Evolutionary conservation across 2,329 filamentous ascomycete species (phyloP).

Genomic region (Escovopsis sp.): DNA sequence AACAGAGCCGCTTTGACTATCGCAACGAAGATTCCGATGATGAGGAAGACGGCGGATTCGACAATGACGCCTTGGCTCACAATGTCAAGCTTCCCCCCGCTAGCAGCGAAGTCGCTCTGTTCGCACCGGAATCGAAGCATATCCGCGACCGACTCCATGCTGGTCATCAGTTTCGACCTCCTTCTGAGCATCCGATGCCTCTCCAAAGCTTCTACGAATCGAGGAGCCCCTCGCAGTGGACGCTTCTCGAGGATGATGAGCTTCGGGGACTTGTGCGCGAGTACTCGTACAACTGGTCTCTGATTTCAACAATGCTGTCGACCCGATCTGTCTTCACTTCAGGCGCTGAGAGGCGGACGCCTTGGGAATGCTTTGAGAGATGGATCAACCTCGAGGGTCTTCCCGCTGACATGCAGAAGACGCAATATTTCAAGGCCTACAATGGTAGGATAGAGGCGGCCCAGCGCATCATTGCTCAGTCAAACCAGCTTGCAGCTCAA

Average conservation of each 20-base stretch:
- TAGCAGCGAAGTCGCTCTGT: constrained; percentile 68
- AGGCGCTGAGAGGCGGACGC: constrained; percentile 75
- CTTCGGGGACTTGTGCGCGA: constrained; percentile 73
- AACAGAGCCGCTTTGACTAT: constrained; percentile 73
- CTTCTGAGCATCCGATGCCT: constrained; percentile 84
- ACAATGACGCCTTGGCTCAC: constrained; percentile 34
- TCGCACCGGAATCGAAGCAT: constrained; percentile 75
- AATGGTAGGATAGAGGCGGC: constrained; percentile 45
- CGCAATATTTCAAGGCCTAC: constrained; percentile 76
- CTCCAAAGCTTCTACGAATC: constrained; percentile 81
- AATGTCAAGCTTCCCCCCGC: constrained; percentile 45
- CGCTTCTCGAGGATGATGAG: constrained; percentile 78
- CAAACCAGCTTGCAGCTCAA: constrained; percentile 35
- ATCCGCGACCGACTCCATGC: constrained; percentile 83
- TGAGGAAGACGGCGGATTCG: constrained; percentile 41
- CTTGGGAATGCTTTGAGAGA: constrained; percentile 97
- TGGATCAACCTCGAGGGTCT: constrained; percentile 89
- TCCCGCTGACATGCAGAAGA: constrained; percentile 87
- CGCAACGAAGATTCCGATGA: constrained; percentile 55
- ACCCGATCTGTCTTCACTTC: constrained; percentile 66
- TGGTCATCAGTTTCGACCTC: constrained; percentile 83
- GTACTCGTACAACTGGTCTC: constrained; percentile 94
- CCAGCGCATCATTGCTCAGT: constrained; percentile 38
- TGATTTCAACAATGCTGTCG: constrained; percentile 71
- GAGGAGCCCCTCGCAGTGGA: constrained; percentile 81